Percentiles rank a stretch among this genome's conserved stretches.
These are phyloP conservation scores for Cytospora schulzeri DNA, from an alignment of 2,329 filamentous ascomycete genomes.

Conservation along the genomic window DNA sequence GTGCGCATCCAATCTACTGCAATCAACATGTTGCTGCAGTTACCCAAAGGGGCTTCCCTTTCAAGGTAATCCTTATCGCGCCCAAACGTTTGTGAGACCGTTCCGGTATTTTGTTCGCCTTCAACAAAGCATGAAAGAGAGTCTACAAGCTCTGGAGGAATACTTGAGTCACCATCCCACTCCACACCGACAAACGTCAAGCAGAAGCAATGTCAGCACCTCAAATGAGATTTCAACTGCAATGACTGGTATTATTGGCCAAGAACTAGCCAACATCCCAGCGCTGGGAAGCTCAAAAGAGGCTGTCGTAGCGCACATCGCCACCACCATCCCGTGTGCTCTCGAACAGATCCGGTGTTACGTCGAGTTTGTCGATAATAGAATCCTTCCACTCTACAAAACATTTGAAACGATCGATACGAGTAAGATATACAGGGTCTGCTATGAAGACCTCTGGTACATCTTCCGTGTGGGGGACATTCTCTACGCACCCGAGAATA, in stretches of 20 bases:
- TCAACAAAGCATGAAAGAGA: background rate
- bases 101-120: background rate
- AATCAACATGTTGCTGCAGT: background rate
- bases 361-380: background rate
- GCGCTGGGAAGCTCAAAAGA: too few species aligned
- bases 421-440: background rate
- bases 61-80: too few species aligned
- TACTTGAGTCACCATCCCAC: background rate
- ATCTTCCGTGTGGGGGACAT: slow-evolving; percentile 7
- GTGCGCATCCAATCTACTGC: background rate
- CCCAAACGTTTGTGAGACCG: background rate
- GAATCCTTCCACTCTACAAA: background rate
- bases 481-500: background rate
- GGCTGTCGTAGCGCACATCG: background rate
- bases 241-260: background rate
- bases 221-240: too few species aligned
- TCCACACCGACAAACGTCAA: background rate
- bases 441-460: slow-evolving; percentile 11
- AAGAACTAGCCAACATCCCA: too few species aligned
- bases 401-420: background rate
- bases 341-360: slow-evolving; percentile 11
- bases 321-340: background rate
- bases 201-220: background rate
- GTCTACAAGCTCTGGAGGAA: background rate
- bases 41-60: too few species aligned